Evolutionary conservation across 2,329 filamentous ascomycete species (phyloP).

Genomic region (Aspergillus uvarum): DNA sequence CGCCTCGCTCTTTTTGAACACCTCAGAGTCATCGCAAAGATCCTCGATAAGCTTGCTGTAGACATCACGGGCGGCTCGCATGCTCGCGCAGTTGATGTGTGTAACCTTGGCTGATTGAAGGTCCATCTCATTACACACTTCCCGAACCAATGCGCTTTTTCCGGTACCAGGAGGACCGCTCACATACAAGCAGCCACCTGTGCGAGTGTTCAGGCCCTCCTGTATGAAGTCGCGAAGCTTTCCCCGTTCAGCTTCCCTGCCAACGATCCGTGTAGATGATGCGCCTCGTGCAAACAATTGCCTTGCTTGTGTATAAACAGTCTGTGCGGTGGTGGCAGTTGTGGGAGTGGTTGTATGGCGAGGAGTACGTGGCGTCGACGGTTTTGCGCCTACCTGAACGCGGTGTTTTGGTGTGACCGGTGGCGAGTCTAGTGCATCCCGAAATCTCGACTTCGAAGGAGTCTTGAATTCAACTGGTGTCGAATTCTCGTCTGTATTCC

Average conservation of each 20-base stretch:
- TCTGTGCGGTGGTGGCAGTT: constrained; percentile 56
- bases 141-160: constrained; percentile 89
- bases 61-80: constrained; percentile 83
- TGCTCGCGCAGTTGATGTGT: constrained; percentile 96
- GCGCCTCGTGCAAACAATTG: constrained; percentile 82
- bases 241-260: constrained; percentile 67
- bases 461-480: constrained; percentile 46
- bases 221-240: constrained; percentile 70
- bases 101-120: constrained; percentile 62
- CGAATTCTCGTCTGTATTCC: constrained; percentile 45
- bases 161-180: constrained; percentile 95
- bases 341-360: constrained; percentile 69
- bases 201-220: constrained; percentile 58
- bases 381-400: constrained; percentile 72
- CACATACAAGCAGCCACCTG: constrained; percentile 84
- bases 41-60: constrained; percentile 75
- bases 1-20: constrained; percentile 66
- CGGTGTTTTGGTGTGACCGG: constrained; percentile 81
- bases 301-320: constrained; percentile 82
- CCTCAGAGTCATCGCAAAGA: constrained; percentile 62
- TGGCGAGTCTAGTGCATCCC: constrained; percentile 70
- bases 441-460: constrained; percentile 59
- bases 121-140: constrained; percentile 66
- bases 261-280: constrained; percentile 71
- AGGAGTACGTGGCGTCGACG: constrained; percentile 75